Evolutionary conservation across 306 rosid species (phyloP), one percentile per base, ranked within the genome.

Genomic region (Medicago ruthenica): DNA sequence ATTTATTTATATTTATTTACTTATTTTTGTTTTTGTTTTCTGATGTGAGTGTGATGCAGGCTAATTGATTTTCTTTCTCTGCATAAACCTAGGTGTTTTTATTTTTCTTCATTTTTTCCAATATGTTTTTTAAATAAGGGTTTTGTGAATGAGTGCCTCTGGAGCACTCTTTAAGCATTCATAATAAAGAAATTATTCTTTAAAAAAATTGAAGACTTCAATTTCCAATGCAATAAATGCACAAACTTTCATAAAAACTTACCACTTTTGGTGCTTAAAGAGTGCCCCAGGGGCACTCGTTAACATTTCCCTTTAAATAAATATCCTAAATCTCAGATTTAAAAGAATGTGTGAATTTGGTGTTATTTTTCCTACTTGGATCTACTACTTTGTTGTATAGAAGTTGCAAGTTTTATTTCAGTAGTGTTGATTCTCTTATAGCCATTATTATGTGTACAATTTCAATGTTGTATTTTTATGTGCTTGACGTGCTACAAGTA

Each of bases 61-160:
- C 31, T 44, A 63, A 54, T 83, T 75, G 39, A 39, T 59, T 68
- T 70, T 80, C 22, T 8, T 62, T 62, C 31, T 47, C 8, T 74
- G 20, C 66, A 59, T 67, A 53, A 51, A 9, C 61, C 44, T 39
- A 51, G 36, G 21, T 4, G 37, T 59, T 51, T 22, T 58, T 22
- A n/a, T n/a, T 62, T 18, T 45, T 9, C 9, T 8, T 55, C 9
- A 50, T 20, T 55, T 67, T 59, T 37, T 59, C 27, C 10, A 2
- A 9, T 59, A 15, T 8, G 24, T 11, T 39, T 10, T 22, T 17
- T 20, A 15, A 15, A n/a, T n/a, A n/a, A n/a, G n/a, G n/a, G n/a
- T n/a, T n/a, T n/a, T n/a, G n/a, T n/a, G n/a, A n/a, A n/a, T n/a
- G n/a, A n/a, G n/a, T n/a, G n/a, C n/a, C n/a, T n/a, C n/a, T n/a